These are phyloP conservation scores for Diaporthe caulivora DNA, from an alignment of 2,329 filamentous ascomycete species.

Conservation along the genomic window DNA sequence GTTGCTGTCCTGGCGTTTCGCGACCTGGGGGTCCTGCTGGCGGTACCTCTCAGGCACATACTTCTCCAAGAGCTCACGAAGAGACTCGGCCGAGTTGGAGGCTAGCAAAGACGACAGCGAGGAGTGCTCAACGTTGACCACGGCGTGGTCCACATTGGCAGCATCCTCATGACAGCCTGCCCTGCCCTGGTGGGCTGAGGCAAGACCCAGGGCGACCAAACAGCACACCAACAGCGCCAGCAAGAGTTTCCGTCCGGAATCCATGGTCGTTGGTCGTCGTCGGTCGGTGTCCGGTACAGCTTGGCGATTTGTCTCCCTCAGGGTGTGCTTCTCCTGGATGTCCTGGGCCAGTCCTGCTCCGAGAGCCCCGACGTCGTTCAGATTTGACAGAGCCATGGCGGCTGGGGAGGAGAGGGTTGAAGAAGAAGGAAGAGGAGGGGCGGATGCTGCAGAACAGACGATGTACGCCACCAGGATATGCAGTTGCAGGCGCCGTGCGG, in stretches of 20 bases:
- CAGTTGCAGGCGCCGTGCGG: slow-evolving; percentile 27
- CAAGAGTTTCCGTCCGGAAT: slow-evolving; percentile 41
- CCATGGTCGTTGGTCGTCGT: slow-evolving; percentile 41
- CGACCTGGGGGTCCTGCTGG: slow-evolving; percentile 12
- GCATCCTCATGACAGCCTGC: slow-evolving; percentile 26
- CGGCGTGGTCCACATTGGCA: slow-evolving; percentile 13
- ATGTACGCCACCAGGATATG: slow-evolving; percentile 25
- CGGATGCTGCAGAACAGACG: slow-evolving; percentile 12
- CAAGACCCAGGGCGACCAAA: slow-evolving; percentile 43
- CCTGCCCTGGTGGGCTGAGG: slow-evolving; percentile 39
- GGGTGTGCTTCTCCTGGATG: slow-evolving; percentile 40
- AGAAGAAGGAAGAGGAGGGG: slow-evolving; percentile 21
- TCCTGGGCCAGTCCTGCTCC: slow-evolving; percentile 33
- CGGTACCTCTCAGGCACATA: slow-evolving; percentile 73
- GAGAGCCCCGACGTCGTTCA: slow-evolving; percentile 38
- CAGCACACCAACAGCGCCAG: slow-evolving; percentile 43
- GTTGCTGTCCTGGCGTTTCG: slow-evolving; percentile 57
- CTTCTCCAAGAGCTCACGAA: slow-evolving; percentile 76
- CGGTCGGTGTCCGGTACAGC: slow-evolving; percentile 35
- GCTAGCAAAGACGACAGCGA: slow-evolving; percentile 56
- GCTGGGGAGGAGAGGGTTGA: slow-evolving; percentile 15
- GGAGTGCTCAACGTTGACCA: slow-evolving; percentile 37
- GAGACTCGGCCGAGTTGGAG: slow-evolving; percentile 67
- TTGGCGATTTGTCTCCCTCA: slow-evolving; percentile 37
- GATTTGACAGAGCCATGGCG: slow-evolving; percentile 26